phyloP scores from a whole-genome alignment of 2,329 filamentous ascomycete genomes.

The Botrytis aclada region DNA sequence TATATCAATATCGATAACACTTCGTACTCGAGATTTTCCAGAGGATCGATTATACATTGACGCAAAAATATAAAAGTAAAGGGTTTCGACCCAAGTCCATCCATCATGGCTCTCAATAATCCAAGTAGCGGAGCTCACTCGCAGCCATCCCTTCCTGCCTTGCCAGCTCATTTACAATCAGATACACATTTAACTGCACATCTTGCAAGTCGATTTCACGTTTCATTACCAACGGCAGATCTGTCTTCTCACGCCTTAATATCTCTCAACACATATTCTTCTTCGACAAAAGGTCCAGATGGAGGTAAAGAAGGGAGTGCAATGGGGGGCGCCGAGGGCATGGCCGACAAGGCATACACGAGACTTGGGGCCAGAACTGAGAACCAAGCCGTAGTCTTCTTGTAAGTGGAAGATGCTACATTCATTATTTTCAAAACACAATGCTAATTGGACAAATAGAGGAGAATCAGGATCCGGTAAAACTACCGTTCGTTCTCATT shows the following conservation, averaged over 20 bases:
- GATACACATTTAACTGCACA: conserved; percentile 78
- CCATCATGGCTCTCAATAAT: conserved; percentile 56
- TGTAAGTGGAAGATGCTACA: conserved; percentile 58
- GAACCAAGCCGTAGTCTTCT: conserved; percentile 87
- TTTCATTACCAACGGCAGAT: conserved; percentile 79
- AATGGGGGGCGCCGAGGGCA: conserved; percentile 86
- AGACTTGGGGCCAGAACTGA: conserved; percentile 84
- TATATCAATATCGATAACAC: neutral
- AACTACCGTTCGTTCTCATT: conserved; percentile 86
- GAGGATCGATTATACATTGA: neutral
- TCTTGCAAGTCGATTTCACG: conserved; percentile 86
- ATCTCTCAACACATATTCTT: conserved; percentile 90
- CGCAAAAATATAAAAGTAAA: neutral
- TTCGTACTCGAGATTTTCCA: neutral
- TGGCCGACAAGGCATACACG: conserved; percentile 82
- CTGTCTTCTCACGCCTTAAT: conserved; percentile 91
- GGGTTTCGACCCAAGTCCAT: conserved; percentile 32
- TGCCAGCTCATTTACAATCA: conserved; percentile 79
- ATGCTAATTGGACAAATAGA: conserved; percentile 46
- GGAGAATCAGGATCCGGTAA: conserved; percentile 96
- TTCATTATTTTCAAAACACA: neutral
- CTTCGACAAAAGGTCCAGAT: conserved; percentile 83
- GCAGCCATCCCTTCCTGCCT: conserved; percentile 81
- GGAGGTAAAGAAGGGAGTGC: conserved; percentile 88
- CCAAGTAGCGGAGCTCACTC: conserved; percentile 61